A percentile compares a stretch with the other conserved stretches of the same genome.
Evolutionary conservation across 2,329 filamentous ascomycete genomes (phyloP).

Genomic region (Neonectria magnoliae): DNA sequence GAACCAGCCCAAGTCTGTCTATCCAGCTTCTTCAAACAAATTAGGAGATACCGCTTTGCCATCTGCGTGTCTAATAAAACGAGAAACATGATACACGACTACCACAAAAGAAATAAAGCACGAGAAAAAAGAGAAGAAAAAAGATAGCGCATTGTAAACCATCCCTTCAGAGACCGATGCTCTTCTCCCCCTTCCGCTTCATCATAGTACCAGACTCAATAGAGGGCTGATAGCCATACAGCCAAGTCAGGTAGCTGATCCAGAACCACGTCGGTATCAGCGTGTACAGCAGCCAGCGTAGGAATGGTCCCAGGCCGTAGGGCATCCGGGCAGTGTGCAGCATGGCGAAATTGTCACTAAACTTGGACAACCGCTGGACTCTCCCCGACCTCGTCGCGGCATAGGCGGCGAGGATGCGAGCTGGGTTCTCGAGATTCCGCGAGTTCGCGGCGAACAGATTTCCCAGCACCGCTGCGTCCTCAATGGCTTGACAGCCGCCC

Average conservation of each 20-base stretch:
- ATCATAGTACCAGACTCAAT: slow-evolving; percentile 12
- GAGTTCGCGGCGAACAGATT: slow-evolving; percentile 16
- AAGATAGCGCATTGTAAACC: no score
- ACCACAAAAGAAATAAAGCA: background rate
- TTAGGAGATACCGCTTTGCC: background rate
- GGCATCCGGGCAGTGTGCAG: slow-evolving; percentile 20
- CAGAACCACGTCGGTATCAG: slow-evolving; percentile 23
- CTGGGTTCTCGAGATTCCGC: slow-evolving; percentile 7
- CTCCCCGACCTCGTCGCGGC: slow-evolving; percentile 9
- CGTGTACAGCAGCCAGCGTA: slow-evolving; percentile 22
- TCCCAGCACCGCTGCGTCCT: slow-evolving; percentile 19
- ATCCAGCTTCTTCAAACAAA: background rate
- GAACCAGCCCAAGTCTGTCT: background rate
- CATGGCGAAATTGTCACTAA: slow-evolving; percentile 21
- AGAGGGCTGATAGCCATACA: slow-evolving; percentile 20
- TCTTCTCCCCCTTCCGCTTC: slow-evolving; percentile 14
- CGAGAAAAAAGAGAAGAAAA: no score
- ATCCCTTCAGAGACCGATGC: background rate
- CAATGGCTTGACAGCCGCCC: slow-evolving; percentile 20
- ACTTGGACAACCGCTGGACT: slow-evolving; percentile 16
- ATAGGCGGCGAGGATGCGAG: slow-evolving; percentile 14
- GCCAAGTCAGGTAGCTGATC: slow-evolving; percentile 19
- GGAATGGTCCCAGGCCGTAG: slow-evolving; percentile 12
- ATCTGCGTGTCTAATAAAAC: background rate
- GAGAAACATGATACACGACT: background rate